These are phyloP conservation scores for Astragalus glycyphyllos DNA, from an alignment of 306 rosid genomes.

Conservation along the genomic window DNA sequence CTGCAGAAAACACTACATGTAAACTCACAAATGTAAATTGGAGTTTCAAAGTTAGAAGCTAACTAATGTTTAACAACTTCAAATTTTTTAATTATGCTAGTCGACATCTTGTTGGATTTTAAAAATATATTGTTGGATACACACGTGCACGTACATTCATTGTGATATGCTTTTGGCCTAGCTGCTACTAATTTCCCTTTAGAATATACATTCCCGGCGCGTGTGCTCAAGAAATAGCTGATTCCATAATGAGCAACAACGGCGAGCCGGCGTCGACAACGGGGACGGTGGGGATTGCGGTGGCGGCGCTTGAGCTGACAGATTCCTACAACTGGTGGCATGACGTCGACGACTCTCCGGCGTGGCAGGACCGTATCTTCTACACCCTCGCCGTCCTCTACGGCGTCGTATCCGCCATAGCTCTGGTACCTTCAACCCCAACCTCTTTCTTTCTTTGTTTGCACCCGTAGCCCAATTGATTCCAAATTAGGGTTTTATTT, in stretches of 20 bases:
- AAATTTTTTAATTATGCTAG: no score
- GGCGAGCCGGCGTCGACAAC: conserved; percentile 40
- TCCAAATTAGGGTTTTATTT: conserved; percentile 35
- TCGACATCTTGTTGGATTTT: no score
- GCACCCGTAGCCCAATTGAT: not conserved
- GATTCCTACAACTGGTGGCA: conserved; percentile 79
- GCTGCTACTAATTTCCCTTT: conserved; percentile 7
- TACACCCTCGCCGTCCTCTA: conserved; percentile 73
- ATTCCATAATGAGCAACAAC: conserved; percentile 48
- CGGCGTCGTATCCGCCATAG: conserved; percentile 73
- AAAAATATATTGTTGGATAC: not conserved
- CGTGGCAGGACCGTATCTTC: conserved; percentile 84
- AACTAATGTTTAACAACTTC: no score
- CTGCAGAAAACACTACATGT: no score
- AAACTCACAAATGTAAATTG: no score
- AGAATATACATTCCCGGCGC: conserved; percentile 19
- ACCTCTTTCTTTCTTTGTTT: not conserved
- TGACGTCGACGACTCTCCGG: conserved; percentile 63
- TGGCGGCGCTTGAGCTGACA: conserved; percentile 56
- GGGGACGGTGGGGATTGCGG: conserved; percentile 42
- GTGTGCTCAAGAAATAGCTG: conserved; percentile 10
- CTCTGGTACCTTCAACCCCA: conserved; percentile 60
- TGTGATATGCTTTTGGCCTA: not conserved
- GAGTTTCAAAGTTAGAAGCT: no score
- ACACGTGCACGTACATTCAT: conserved; percentile 21